Evolutionary conservation across 192 early-diverging fungal genomes (phyloP).

Genomic region (Coemansia sp.): DNA sequence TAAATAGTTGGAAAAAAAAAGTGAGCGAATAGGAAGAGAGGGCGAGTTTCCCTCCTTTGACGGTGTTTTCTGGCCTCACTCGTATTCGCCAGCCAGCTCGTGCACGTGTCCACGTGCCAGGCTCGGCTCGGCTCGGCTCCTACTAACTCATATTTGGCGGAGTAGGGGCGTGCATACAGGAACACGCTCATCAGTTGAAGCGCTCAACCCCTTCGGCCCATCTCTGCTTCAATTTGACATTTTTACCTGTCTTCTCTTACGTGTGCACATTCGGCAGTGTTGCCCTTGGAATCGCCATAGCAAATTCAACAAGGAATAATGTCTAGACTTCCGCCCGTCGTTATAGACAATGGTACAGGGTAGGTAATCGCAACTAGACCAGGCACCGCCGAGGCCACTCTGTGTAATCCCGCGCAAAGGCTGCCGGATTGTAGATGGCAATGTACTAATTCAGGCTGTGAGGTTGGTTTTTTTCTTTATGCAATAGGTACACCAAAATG

Average conservation of each 20-base stretch:
- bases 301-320: conserved; percentile 14
- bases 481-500: conserved; percentile 85
- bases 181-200: background rate
- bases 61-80: background rate
- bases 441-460: conserved; percentile 18
- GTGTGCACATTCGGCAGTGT: background rate
- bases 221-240: background rate
- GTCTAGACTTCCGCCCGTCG: conserved; percentile 70
- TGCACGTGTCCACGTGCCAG: conserved; percentile 4
- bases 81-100: conserved; percentile 7
- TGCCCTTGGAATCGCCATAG: background rate
- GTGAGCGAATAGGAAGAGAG: conserved; percentile 31
- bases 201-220: background rate
- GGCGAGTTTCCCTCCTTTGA: background rate
- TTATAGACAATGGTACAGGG: conserved; percentile 99
- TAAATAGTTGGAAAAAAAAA: conserved; percentile 11
- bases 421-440: background rate
- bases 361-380: conserved; percentile 39
- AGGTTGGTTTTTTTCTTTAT: conserved; percentile 29
- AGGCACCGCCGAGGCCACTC: background rate
- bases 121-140: background rate
- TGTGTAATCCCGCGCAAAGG: background rate
- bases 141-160: background rate
- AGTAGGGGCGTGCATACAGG: background rate
- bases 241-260: background rate